phyloP scores from a whole-genome alignment of 306 rosid species.

The Oxytropis ochrocephala region DNA sequence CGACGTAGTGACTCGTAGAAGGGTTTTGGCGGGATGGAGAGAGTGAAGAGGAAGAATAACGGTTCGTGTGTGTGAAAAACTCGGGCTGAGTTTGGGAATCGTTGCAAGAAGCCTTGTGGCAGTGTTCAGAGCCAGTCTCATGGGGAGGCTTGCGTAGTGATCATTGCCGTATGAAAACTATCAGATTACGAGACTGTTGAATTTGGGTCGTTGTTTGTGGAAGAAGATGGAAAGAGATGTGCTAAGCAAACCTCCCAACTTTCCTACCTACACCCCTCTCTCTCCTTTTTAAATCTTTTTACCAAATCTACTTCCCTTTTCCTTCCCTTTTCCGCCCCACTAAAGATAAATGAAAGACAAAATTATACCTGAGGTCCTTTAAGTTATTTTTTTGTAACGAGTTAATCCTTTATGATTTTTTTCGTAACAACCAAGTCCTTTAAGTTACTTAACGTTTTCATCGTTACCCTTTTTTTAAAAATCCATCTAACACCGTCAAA shows the following conservation, averaged over 20 bases:
- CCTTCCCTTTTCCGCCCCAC: too few relatives aligned
- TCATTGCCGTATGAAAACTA: neutral
- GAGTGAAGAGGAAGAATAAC: neutral
- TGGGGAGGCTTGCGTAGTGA: neutral
- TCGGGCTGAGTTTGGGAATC: constrained; percentile 6
- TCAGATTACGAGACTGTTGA: neutral
- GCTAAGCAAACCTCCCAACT: neutral
- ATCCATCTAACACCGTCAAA: too few relatives aligned
- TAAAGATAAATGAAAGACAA: too few relatives aligned
- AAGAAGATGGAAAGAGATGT: too few relatives aligned
- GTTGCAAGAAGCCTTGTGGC: neutral
- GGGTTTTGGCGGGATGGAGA: constrained; percentile 32
- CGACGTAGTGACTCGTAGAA: constrained; percentile 14
- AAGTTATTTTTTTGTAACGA: too few relatives aligned
- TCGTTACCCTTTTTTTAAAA: too few relatives aligned
- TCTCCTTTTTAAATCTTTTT: neutral
- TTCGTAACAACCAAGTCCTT: too few relatives aligned
- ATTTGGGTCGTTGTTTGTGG: neutral
- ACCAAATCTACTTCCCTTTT: neutral
- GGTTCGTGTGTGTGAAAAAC: neutral
- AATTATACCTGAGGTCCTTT: too few relatives aligned
- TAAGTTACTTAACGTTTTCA: too few relatives aligned
- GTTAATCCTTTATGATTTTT: too few relatives aligned
- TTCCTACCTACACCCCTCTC: neutral
- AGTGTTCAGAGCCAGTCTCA: constrained; percentile 32